Evolutionary conservation across 768 basidiomycete genomes (phyloP), one percentile per base, ranked within the genome.

Genomic region (Mycena venus): DNA sequence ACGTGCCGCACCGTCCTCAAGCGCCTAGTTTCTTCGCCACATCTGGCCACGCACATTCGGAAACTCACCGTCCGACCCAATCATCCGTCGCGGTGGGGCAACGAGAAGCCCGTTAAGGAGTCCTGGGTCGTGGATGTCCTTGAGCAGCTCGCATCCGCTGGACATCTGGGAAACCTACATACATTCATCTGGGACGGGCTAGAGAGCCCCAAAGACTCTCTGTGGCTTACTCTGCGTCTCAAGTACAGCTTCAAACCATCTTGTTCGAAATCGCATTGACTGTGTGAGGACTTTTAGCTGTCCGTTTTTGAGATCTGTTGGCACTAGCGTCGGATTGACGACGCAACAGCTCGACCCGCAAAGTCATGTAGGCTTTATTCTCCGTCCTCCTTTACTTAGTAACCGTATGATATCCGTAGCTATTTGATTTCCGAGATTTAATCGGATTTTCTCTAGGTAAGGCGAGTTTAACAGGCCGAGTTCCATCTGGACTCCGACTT

Each of bases 171-270:
- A 27, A 34, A 67, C 40, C 63, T 78, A 11, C 62, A 69, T 21
- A 72, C 66, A 17, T 79, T 79, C 44, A 68, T 59, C 31, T 79
- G 75, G 78, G 73, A 78, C 38, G 77, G 78, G 25, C n/a, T 68
- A 73, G 75, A 76, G 47, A 73, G 69, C 31, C 78, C 78, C 34
- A 62, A 32, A 36, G 76, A 79, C 65, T 72, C 60, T 7, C 60
- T 79, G 19, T 79, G 78, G 78, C 64, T 70, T 21, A 44, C 42
- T 32, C 67, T 79, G n/a, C 72, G 70, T 11, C 66, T 66, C 53
- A 69, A 67, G 77, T 78, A 61, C 51, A 51, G 3, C 63, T 21
- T 47, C 23, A 10, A 9, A 17, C n/a, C 27, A 19, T n/a, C 25
- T 36, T 44, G 31, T 60, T n/a, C 31, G 23, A 59, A 12, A 31